phyloP scores from a whole-genome alignment of 441 rosid genomes.

The Biscutella laevigata region DNA sequence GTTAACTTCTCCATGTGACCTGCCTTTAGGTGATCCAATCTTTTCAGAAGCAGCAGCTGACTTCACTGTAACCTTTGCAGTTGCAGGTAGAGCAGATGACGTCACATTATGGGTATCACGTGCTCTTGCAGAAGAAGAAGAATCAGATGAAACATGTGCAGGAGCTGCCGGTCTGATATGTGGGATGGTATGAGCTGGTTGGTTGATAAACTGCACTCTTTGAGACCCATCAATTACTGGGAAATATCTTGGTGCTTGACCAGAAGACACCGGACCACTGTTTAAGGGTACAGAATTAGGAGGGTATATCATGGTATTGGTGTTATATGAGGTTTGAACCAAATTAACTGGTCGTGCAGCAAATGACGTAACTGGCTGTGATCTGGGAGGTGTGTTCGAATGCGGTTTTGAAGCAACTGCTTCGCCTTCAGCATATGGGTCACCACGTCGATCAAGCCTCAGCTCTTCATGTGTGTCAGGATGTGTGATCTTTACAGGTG shows the following conservation, averaged over 20 bases:
- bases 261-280: slow-evolving; percentile 51
- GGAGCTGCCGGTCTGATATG: slow-evolving; percentile 38
- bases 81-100: slow-evolving; percentile 32
- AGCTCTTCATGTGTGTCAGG: slow-evolving; percentile 93
- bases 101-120: slow-evolving; percentile 35
- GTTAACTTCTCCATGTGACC: slow-evolving; percentile 31
- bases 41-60: slow-evolving; percentile 38
- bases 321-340: slow-evolving; percentile 41
- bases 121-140: slow-evolving; percentile 32
- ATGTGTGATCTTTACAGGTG: slow-evolving; percentile 76
- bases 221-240: slow-evolving; percentile 51
- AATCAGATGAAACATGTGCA: slow-evolving; percentile 34
- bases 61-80: slow-evolving; percentile 45
- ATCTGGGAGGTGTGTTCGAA: slow-evolving; percentile 50
- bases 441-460: slow-evolving; percentile 71
- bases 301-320: slow-evolving; percentile 39
- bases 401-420: slow-evolving; percentile 52
- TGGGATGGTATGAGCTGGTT: slow-evolving; percentile 32
- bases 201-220: slow-evolving; percentile 41
- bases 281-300: slow-evolving; percentile 46
- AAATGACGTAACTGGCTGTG: slow-evolving; percentile 59
- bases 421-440: slow-evolving; percentile 49
- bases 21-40: slow-evolving; percentile 33
- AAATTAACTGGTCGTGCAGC: slow-evolving; percentile 46
- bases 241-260: slow-evolving; percentile 55